Evolutionary conservation across 352 stramenopile species (phyloP), one percentile per base, ranked within the genome.

Genomic region (Phytophthora megakarya): DNA sequence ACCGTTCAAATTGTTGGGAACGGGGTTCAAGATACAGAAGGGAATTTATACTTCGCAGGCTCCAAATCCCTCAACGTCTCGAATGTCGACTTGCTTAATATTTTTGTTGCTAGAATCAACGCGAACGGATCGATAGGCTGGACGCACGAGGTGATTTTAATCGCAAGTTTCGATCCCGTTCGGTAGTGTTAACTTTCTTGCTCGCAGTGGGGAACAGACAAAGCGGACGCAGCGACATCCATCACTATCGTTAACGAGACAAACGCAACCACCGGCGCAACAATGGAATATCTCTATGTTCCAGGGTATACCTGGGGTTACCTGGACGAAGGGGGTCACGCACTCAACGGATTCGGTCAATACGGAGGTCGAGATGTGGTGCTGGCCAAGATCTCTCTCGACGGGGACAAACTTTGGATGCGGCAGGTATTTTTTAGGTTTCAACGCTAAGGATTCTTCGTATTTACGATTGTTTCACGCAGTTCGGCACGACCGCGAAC

Each of bases 361-460:
- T 90, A 88, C 52, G 84, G 84, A 15, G 82, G 81, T 0, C 77
- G 84, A 13, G 84, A 93, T 39, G 79, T 89, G 3, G 82, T 92
- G 51, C 51, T 93, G 18, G 40, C 84, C 21, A 89, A 92, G 43
- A 35, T 92, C 18, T 68, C 70, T 5, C 53, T 81, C 5, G 37
- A 61, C 21, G 84, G 84, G 0, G 58, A 74, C 6, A 92, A 92
- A 38, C 33, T 87, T 4, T 93, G 84, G 84, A 62, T 67, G n/a
- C 67, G 85, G 44, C 84, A 93, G 72, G 78, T 84, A 60, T 32
- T 42, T 56, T 35, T 35, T 35, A 12, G 13, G 30, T 11, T 35
- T 35, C 30, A 3, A 35, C 9, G 8, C 1, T 12, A 5, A 2
- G 10, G 37, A 6, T 45, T 42, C 6, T 35, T 23, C 3, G 44